A percentile compares a stretch with the other conserved stretches of the same genome.
phyloP scores from a whole-genome alignment of 345 rosid genomes.

The Euphorbia pulcherrima region DNA sequence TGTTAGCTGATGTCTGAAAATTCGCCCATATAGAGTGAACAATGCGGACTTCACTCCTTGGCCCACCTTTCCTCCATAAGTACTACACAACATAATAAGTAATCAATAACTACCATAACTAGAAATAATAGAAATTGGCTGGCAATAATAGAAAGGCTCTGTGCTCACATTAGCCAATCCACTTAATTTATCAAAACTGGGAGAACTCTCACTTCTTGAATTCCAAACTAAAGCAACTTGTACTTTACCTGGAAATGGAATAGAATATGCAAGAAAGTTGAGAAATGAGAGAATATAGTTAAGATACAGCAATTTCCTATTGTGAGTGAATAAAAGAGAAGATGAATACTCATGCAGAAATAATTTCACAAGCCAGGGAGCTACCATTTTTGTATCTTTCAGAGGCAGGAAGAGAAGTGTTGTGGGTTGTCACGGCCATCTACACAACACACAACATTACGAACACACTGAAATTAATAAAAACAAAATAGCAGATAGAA shows the following conservation, averaged over 20 bases:
- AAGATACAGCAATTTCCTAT: not conserved
- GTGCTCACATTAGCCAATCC: constrained; percentile 71
- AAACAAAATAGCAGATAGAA: not conserved
- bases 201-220: constrained; percentile 77
- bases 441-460: constrained; percentile 30
- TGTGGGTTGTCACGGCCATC: constrained; percentile 91
- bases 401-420: constrained; percentile 67
- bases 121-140: not conserved
- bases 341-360: constrained; percentile 1
- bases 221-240: constrained; percentile 92
- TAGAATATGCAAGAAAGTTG: constrained; percentile 6
- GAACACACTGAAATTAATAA: not conserved
- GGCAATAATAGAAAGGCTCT: not conserved
- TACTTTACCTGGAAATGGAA: constrained; percentile 71
- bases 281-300: not conserved
- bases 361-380: constrained; percentile 1
- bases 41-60: constrained; percentile 46
- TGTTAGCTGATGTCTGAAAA: constrained; percentile 89
- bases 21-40: constrained; percentile 96
- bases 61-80: constrained; percentile 83
- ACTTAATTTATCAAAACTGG: constrained; percentile 56
- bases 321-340: not conserved
- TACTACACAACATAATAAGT: constrained; percentile 44
- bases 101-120: not conserved
- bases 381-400: constrained; percentile 83